Percentiles rank a stretch among this genome's conserved stretches.
These are phyloP conservation scores for Penicillium turbatum DNA, from an alignment of 495 filamentous ascomycete genomes.

Conservation along the genomic window DNA sequence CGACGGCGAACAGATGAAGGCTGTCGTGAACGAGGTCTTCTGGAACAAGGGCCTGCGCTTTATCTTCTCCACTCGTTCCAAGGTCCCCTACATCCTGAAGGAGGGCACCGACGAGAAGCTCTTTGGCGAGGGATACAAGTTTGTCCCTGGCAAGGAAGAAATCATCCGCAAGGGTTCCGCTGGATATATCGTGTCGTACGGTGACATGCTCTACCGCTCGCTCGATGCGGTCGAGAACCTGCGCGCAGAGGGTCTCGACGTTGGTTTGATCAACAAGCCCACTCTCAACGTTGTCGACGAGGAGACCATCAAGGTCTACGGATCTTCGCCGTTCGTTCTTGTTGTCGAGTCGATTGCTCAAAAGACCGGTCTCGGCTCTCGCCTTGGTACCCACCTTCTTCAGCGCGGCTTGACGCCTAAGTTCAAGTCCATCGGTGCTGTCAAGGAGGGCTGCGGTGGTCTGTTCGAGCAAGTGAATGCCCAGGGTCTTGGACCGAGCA, in stretches of 20 bases:
- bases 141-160: constrained; percentile 39
- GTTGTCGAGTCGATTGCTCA: constrained; percentile 38
- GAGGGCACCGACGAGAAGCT: constrained; percentile 35
- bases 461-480: constrained; percentile 36
- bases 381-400: constrained; percentile 32
- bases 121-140: constrained; percentile 34
- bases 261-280: constrained; percentile 40
- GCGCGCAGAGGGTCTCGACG: constrained; percentile 29
- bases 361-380: constrained; percentile 41
- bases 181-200: constrained; percentile 38
- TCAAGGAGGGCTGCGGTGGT: constrained; percentile 38
- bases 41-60: constrained; percentile 36
- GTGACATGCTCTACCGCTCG: constrained; percentile 42
- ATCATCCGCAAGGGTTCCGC: constrained; percentile 34
- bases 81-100: constrained; percentile 40
- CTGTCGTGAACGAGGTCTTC: constrained; percentile 37
- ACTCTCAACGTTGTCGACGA: constrained; percentile 40
- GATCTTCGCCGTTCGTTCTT: constrained; percentile 32
- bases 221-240: constrained; percentile 38
- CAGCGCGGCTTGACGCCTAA: constrained; percentile 35
- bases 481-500: constrained; percentile 35
- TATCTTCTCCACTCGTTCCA: constrained; percentile 41
- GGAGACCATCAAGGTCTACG: constrained; percentile 35
- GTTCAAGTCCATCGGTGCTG: constrained; percentile 32
- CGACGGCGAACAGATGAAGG: constrained; percentile 43